Evolutionary conservation across 176 grass and related monocot species (phyloP).

Genomic region (Musa itinerans): DNA sequence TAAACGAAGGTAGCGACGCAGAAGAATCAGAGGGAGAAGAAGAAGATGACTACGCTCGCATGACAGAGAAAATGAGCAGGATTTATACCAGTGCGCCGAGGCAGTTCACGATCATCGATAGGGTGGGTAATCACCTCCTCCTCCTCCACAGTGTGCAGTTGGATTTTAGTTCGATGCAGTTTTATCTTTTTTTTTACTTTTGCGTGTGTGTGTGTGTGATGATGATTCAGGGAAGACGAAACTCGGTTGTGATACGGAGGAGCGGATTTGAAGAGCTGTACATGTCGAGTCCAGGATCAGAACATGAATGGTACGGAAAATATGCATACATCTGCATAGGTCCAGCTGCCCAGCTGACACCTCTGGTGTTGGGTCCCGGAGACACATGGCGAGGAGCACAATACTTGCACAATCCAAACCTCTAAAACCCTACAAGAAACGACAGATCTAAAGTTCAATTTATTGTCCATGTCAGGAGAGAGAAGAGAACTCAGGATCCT

Average conservation of each 20-base stretch:
- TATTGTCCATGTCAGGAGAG: too few species aligned
- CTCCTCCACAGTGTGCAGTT: neutral
- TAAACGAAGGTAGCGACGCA: neutral
- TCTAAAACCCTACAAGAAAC: slow-evolving; percentile 9
- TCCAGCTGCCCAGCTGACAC: slow-evolving; percentile 33
- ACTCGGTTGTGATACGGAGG: slow-evolving; percentile 55
- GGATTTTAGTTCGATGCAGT: neutral
- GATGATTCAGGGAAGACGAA: slow-evolving; percentile 57
- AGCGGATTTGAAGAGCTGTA: slow-evolving; percentile 71
- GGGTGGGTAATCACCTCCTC: slow-evolving; percentile 30
- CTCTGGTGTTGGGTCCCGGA: slow-evolving; percentile 36
- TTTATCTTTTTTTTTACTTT: too few species aligned
- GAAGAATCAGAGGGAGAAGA: slow-evolving; percentile 54
- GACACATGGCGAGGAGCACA: slow-evolving; percentile 47
- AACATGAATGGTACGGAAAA: slow-evolving; percentile 63
- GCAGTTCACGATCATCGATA: slow-evolving; percentile 64
- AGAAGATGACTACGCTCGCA: slow-evolving; percentile 49
- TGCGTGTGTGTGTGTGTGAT: too few species aligned
- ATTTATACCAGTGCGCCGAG: slow-evolving; percentile 52
- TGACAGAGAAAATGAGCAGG: slow-evolving; percentile 51
- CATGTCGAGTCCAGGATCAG: slow-evolving; percentile 62
- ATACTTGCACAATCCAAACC: slow-evolving; percentile 58
- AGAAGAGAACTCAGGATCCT: too few species aligned
- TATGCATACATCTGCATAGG: slow-evolving; percentile 73
- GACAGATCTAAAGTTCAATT: neutral